Percentiles rank a stretch among this genome's conserved stretches.
Conservation (phyloP, 176 grass and related monocot genomes). For the Phoenix dactylifera region DNA sequence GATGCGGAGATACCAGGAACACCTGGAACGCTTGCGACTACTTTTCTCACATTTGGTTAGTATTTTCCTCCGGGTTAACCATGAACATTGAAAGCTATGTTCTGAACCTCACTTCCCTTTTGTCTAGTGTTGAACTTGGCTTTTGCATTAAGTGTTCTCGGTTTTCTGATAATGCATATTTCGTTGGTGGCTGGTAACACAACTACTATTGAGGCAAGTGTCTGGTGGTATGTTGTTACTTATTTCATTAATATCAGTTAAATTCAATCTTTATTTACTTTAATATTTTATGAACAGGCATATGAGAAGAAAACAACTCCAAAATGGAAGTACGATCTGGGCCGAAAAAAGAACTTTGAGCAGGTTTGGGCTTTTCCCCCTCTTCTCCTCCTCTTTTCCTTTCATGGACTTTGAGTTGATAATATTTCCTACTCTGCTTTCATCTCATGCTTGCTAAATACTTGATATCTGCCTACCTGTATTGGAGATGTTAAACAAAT, state of each 20-base stretch:
- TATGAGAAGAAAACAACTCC: slow-evolving; percentile 93
- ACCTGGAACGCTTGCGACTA: slow-evolving; percentile 85
- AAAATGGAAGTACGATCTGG: slow-evolving; percentile 89
- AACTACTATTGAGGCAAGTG: slow-evolving; percentile 78
- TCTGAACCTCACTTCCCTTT: no score
- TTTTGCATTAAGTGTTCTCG: slow-evolving; percentile 78
- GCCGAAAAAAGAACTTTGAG: slow-evolving; percentile 80
- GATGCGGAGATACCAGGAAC: slow-evolving; percentile 73
- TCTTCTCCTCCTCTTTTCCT: not conserved
- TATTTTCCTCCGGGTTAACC: slow-evolving; percentile 12
- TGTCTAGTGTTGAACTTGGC: slow-evolving; percentile 75
- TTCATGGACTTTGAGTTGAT: not conserved
- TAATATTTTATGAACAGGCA: slow-evolving; percentile 33
- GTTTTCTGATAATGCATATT: slow-evolving; percentile 95
- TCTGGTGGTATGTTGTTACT: slow-evolving; percentile 1
- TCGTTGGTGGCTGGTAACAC: slow-evolving; percentile 82
- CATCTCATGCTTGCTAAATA: not conserved
- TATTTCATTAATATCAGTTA: not conserved
- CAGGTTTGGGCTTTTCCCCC: slow-evolving; percentile 50
- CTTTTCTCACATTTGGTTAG: slow-evolving; percentile 88
- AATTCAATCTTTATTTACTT: no score
- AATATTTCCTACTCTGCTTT: no score
- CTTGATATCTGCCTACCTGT: not conserved
- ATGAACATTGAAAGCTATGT: not conserved
- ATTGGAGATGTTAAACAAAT: not conserved